phyloP scores from a whole-genome alignment of 2,329 filamentous ascomycete species.

The Fusarium nygamai region DNA sequence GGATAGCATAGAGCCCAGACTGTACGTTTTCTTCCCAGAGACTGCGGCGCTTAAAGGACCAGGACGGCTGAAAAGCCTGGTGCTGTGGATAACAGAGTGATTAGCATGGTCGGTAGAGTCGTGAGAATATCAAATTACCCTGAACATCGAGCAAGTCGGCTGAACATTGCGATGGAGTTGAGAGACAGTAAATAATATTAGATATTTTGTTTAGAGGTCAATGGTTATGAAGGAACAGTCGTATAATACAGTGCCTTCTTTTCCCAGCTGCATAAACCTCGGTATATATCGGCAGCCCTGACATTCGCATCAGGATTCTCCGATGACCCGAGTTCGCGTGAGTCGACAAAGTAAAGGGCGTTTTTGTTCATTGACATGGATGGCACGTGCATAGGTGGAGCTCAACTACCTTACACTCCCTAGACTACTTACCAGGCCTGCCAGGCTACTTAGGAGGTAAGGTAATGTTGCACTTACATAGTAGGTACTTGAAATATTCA shows the following conservation, averaged over 20 bases:
- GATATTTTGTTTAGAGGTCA: background rate
- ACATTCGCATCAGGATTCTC: slow-evolving; percentile 29
- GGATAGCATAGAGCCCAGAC: background rate
- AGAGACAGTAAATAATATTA: background rate
- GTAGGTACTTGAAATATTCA: background rate
- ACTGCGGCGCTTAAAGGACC: background rate
- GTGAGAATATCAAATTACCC: slow-evolving; percentile 16
- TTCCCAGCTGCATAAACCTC: slow-evolving; percentile 5
- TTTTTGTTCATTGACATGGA: background rate
- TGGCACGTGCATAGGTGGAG: slow-evolving; percentile 1
- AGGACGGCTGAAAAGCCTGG: slow-evolving; percentile 24
- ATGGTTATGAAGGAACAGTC: background rate
- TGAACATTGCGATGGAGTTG: slow-evolving; percentile 28
- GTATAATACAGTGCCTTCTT: background rate
- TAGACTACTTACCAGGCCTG: background rate
- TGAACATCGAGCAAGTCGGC: slow-evolving; percentile 29
- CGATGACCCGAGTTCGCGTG: slow-evolving; percentile 3
- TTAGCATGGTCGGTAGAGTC: slow-evolving; percentile 6
- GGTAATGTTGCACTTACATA: background rate
- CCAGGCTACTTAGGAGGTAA: too few species aligned
- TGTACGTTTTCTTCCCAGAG: background rate
- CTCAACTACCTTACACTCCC: background rate
- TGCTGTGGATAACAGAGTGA: slow-evolving; percentile 17
- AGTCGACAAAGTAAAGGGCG: slow-evolving; percentile 32
- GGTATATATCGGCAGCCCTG: slow-evolving; percentile 32